Evolutionary conservation across 1,284 basidiomycete genomes (phyloP), one percentile per base, ranked within the genome.

Genomic region (Ganoderma leucocontextum): DNA sequence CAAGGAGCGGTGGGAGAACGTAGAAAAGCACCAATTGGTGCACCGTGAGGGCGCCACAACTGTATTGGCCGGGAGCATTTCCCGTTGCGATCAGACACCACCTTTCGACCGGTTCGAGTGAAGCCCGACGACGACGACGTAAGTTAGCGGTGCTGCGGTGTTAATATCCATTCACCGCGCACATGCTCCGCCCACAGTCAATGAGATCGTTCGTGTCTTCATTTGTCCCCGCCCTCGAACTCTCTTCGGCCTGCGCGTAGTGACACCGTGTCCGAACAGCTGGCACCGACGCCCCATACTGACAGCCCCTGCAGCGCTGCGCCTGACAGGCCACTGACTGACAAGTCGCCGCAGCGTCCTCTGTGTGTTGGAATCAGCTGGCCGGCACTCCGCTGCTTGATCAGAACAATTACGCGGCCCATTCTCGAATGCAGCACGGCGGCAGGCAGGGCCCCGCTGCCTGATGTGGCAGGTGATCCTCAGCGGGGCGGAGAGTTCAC

Each of bases 401-500:
- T 70, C 69, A 70, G 71, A 72, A 70, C 63, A 61, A 61, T 58
- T 49, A 59, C 60, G 61, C 41, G 36, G 25, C 36, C 12, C 42
- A 52, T 72, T 72, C 68, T 69, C 44, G 70, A 72, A 72, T 49
- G 67, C 63, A 49, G n/a, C 47, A 44, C 62, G 35, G 39, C 66
- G 57, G 66, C 47, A 49, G 33, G 44, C 19, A 57, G 35, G 47
- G 47, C n/a, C 25, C 71, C 65, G 71, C 39, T 33, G 33, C 67
- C 65, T 12, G 60, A 68, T 67, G 47, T 19, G 66, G 71, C 62
- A 70, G 19, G 60, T 58, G 69, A 69, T 69, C 65, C 63, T 70
- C 69, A 66, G 65, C 55, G 61, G 63, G 57, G 61, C 63, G 69
- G 71, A 72, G 71, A 72, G 69, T 72, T 72, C 69, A 69, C 71